Evolutionary conservation across 345 rosid species (phyloP), one percentile per base, ranked within the genome.

Genomic region (Populus alba): DNA sequence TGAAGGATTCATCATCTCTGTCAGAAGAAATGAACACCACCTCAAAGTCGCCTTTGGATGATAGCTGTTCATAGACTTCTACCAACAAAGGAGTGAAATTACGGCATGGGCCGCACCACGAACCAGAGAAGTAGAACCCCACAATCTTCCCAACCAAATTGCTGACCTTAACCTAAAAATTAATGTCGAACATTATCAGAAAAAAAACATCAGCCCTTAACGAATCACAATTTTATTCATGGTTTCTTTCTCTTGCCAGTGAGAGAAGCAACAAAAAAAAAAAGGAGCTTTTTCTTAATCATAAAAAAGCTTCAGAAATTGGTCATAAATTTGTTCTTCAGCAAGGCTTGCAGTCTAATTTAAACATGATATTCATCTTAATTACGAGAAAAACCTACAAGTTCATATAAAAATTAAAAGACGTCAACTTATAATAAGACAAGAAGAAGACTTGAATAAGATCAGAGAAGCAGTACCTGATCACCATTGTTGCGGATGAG

Each of bases 1-100:
- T 41, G 45, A 41, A 41, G 3, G 13, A 41, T 41, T 2, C 45
- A 9, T 41, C 45, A 0, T 41, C 45, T 41, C 37, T 0, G 63
- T 84, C 82, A 13, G 82, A 68, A 47, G 89, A 86, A 45, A 84
- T 39, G 69, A 81, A 86, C 39, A 86, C 77, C 61, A 82, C 75
- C 51, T 84, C 84, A 45, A 79, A 75, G 22, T 72, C 77, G 23
- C 77, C 80, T 29, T 71, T 79, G 0, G 77, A 43, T n/a, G 63
- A 39, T 15, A 82, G 70, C 59, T 82, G 41, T 38, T 74, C 76
- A 11, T 78, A 74, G 62, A 39, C 79, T 70, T 78, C 70, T 2
- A 70, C 47, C 37, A 82, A 57, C 18, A 5, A 63, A 7, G 81
- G 81, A 5, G 79, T 78, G 66, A 82, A 82, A 71, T 65, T 37